These are phyloP conservation scores for Cordyceps tenuipes DNA, from an alignment of 2,329 filamentous ascomycete species.

Conservation along the genomic window DNA sequence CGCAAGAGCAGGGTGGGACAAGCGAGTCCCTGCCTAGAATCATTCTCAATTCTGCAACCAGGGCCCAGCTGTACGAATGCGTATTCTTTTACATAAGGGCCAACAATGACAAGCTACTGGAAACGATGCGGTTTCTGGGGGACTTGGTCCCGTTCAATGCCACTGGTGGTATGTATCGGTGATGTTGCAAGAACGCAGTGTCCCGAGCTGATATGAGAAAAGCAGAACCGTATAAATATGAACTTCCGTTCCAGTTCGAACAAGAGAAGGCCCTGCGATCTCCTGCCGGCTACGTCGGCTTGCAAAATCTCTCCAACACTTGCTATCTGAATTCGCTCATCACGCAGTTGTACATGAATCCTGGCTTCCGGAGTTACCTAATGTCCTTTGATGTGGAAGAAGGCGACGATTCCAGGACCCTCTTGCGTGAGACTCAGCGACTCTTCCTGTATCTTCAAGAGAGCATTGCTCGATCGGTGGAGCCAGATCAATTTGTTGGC, in stretches of 20 bases:
- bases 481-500: conserved; percentile 63
- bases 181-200: conserved; percentile 34
- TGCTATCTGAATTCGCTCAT: conserved; percentile 95
- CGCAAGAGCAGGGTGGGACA: conserved; percentile 28
- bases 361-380: conserved; percentile 78
- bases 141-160: conserved; percentile 30
- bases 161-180: conserved; percentile 28
- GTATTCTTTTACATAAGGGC: conserved; percentile 48
- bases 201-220: conserved; percentile 22
- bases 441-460: conserved; percentile 84
- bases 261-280: conserved; percentile 61
- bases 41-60: conserved; percentile 45
- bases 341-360: conserved; percentile 94
- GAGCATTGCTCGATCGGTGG: conserved; percentile 62
- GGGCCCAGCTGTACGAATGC: conserved; percentile 52
- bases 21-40: conserved; percentile 27
- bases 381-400: conserved; percentile 54
- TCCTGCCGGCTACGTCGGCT: conserved; percentile 72
- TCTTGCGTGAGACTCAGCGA: conserved; percentile 70
- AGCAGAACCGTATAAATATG: conserved; percentile 49
- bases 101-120: conserved; percentile 37
- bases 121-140: conserved; percentile 38
- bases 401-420: conserved; percentile 46
- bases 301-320: conserved; percentile 90
- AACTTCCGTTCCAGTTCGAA: conserved; percentile 55